Conservation (phyloP, 345 rosid genomes). For the Limnanthes douglasii region DNA sequence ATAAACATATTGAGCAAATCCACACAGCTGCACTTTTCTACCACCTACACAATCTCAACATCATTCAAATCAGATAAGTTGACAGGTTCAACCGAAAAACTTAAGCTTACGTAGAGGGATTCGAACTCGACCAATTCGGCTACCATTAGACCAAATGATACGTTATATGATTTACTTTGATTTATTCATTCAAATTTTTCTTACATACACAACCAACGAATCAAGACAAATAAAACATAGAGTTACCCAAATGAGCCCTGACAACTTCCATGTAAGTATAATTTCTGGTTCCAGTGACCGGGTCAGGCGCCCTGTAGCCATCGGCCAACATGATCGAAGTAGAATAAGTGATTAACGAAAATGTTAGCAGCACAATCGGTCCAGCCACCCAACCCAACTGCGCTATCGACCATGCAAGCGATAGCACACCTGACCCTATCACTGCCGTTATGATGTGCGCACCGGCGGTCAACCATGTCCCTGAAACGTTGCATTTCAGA, state of each 20-base stretch:
- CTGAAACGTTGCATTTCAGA: no score
- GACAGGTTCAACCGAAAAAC: no score
- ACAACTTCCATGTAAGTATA: conserved; percentile 89
- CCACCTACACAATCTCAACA: no score
- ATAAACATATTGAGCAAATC: conserved; percentile 66
- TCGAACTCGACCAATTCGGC: no score
- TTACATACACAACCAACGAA: no score
- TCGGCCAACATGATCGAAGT: conserved; percentile 75
- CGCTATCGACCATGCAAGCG: conserved; percentile 79
- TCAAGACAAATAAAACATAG: no score
- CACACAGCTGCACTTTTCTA: conserved; percentile 42
- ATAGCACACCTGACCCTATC: conserved; percentile 80
- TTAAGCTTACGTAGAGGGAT: no score
- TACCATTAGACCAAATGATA: no score
- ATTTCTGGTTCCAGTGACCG: conserved; percentile 56
- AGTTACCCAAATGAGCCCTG: conserved; percentile 51
- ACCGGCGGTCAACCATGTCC: conserved; percentile 71
- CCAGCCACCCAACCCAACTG: conserved; percentile 90
- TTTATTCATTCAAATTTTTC: no score
- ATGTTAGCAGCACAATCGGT: conserved; percentile 41
- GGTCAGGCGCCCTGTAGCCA: conserved; percentile 59
- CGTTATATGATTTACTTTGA: no score
- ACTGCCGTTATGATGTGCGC: conserved; percentile 91
- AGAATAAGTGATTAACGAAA: conserved; percentile 63
- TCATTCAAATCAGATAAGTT: no score